Percentiles rank a stretch among this genome's conserved stretches.
These are phyloP conservation scores for Sungouiozyma ichnusensis DNA, from an alignment of 805 yeast species.

Conservation along the genomic window DNA sequence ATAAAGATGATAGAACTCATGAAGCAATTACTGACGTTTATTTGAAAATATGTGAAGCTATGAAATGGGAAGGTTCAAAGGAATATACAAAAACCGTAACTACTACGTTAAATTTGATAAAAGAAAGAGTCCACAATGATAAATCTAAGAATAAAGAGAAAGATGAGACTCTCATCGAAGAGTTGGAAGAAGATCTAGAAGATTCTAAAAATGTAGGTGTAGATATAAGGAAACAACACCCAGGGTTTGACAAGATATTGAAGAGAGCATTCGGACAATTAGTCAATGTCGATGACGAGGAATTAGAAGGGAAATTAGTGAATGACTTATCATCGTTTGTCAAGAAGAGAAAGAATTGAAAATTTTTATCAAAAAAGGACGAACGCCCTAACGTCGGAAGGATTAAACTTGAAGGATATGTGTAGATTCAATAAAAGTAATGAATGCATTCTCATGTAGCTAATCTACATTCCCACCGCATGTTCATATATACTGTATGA, in stretches of 20 bases:
- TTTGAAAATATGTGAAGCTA: slow-evolving; percentile 14
- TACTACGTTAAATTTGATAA: slow-evolving; percentile 42
- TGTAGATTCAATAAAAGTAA: not conserved
- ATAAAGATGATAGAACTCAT: not conserved
- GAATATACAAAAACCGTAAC: slow-evolving; percentile 8
- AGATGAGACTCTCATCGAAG: slow-evolving; percentile 40
- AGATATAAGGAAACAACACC: slow-evolving; percentile 9
- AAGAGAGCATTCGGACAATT: slow-evolving; percentile 10
- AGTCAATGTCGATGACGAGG: slow-evolving; percentile 6
- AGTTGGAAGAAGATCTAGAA: slow-evolving; percentile 43
- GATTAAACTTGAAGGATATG: too few species aligned
- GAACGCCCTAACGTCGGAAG: too few species aligned
- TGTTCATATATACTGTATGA: too few species aligned
- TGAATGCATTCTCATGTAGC: not conserved
- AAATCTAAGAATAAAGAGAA: slow-evolving; percentile 19
- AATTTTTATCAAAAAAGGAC: too few species aligned
- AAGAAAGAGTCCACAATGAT: slow-evolving; percentile 29
- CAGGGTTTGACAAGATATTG: slow-evolving; percentile 8
- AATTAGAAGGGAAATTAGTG: slow-evolving; percentile 25
- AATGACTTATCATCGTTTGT: slow-evolving; percentile 58
- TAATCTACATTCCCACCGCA: too few species aligned
- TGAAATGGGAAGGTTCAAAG: slow-evolving; percentile 13
- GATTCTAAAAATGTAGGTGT: slow-evolving; percentile 29
- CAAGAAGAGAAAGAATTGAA: slow-evolving; percentile 5
- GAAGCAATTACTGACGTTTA: slow-evolving; percentile 8